A percentile compares a stretch with the other conserved stretches of the same genome.
Evolutionary conservation across 2,329 filamentous ascomycete genomes (phyloP).

Genomic region (Phyllosticta paracitricarpa): DNA sequence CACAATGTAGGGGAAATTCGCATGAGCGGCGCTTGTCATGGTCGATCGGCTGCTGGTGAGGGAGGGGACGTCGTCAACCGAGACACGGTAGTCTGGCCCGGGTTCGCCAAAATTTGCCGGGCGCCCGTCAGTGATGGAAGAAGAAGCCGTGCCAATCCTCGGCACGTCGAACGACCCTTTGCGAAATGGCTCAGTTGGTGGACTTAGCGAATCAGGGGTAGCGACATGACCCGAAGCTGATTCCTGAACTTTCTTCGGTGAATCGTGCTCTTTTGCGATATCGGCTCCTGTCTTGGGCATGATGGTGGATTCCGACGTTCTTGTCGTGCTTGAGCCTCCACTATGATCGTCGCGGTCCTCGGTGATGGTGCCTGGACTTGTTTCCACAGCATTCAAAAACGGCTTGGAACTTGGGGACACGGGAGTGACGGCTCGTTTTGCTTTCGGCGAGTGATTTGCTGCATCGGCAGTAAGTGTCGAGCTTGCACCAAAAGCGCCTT

Average conservation of each 20-base stretch:
- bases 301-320: conserved; percentile 41
- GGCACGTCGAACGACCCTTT: conserved; percentile 57
- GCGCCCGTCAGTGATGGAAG: conserved; percentile 62
- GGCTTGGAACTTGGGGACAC: conserved; percentile 1
- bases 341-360: conserved; percentile 39
- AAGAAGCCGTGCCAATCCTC: conserved; percentile 64
- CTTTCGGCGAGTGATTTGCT: conserved; percentile 1
- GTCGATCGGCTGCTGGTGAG: conserved; percentile 68
- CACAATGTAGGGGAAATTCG: conserved; percentile 24
- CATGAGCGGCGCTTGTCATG: conserved; percentile 59
- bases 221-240: conserved; percentile 36
- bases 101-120: conserved; percentile 65
- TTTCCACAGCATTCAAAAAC: conserved; percentile 11
- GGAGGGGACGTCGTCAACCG: conserved; percentile 64
- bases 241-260: conserved; percentile 27
- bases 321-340: conserved; percentile 35
- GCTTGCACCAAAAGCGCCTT: conserved; percentile 18
- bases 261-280: conserved; percentile 26
- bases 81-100: conserved; percentile 60
- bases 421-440: not conserved
- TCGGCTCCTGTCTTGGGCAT: conserved; percentile 24
- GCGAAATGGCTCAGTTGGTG: conserved; percentile 46
- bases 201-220: conserved; percentile 53
- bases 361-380: conserved; percentile 33
- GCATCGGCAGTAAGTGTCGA: not conserved